A percentile compares a stretch with the other conserved stretches of the same genome.
phyloP scores from a whole-genome alignment of 2,329 filamentous ascomycete species.

The Sporothrix pseudoabietina region DNA sequence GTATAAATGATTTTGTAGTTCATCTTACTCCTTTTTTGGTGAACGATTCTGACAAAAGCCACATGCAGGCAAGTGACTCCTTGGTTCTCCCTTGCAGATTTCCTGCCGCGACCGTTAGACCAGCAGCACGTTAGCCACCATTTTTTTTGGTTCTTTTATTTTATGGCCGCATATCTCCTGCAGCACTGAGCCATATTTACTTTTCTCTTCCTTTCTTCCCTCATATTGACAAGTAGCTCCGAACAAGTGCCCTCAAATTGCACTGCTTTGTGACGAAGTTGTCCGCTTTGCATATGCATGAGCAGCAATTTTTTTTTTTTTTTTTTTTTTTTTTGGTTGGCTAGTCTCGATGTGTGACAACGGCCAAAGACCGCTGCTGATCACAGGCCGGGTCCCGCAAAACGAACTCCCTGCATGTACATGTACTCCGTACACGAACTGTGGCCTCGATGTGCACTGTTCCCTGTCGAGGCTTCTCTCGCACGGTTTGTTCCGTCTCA shows the following conservation, averaged over 20 bases:
- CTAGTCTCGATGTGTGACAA: background rate
- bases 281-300: background rate
- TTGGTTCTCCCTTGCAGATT: background rate
- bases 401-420: background rate
- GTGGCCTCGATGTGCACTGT: constrained; percentile 1
- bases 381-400: background rate
- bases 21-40: too few relatives aligned
- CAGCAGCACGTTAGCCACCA: background rate
- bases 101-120: background rate
- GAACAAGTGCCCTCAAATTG: too few relatives aligned
- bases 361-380: background rate
- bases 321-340: background rate
- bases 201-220: background rate
- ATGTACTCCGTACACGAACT: background rate
- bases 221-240: background rate
- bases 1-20: too few relatives aligned
- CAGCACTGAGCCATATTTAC: background rate
- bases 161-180: background rate
- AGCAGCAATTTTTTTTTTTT: background rate
- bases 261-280: too few relatives aligned
- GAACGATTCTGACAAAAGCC: too few relatives aligned
- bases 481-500: constrained; percentile 21
- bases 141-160: background rate
- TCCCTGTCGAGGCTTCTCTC: background rate
- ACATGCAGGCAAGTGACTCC: too few relatives aligned